These are phyloP conservation scores for Hypsizygus marmoreus DNA, from an alignment of 768 basidiomycete species.

Conservation along the genomic window DNA sequence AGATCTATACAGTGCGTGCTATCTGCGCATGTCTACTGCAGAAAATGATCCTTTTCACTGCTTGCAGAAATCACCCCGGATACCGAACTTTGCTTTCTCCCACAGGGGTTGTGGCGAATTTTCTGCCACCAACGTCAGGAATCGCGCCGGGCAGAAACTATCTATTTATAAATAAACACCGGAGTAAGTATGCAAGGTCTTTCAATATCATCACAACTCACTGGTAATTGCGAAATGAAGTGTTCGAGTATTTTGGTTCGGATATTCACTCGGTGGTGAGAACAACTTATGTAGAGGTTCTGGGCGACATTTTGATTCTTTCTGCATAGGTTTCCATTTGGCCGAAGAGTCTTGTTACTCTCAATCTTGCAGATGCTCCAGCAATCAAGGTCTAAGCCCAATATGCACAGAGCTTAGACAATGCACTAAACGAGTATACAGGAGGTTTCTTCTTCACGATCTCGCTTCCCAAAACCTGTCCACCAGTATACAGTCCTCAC, in stretches of 20 bases:
- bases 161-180: constrained; percentile 31
- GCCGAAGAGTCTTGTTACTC: constrained; percentile 21
- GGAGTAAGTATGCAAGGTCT: constrained; percentile 20
- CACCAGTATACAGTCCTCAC: constrained; percentile 44
- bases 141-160: constrained; percentile 33
- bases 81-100: constrained; percentile 29
- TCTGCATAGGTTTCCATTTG: constrained; percentile 26
- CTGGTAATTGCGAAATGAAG: constrained; percentile 13
- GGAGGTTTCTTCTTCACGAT: constrained; percentile 51
- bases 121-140: constrained; percentile 29
- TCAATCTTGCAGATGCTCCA: constrained; percentile 39
- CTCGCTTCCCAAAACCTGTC: constrained; percentile 60
- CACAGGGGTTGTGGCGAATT: constrained; percentile 21
- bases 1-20: constrained; percentile 29
- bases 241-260: constrained; percentile 32
- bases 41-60: not conserved
- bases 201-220: not conserved
- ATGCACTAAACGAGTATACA: no score
- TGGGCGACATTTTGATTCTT: not conserved
- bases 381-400: constrained; percentile 45
- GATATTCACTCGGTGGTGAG: constrained; percentile 38
- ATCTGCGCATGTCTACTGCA: not conserved
- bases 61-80: constrained; percentile 33
- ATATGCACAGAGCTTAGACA: no score
- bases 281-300: not conserved